Evolutionary conservation across 2,329 filamentous ascomycete species (phyloP), one percentile per base, ranked within the genome.

Genomic region (Fusarium scirpi): DNA sequence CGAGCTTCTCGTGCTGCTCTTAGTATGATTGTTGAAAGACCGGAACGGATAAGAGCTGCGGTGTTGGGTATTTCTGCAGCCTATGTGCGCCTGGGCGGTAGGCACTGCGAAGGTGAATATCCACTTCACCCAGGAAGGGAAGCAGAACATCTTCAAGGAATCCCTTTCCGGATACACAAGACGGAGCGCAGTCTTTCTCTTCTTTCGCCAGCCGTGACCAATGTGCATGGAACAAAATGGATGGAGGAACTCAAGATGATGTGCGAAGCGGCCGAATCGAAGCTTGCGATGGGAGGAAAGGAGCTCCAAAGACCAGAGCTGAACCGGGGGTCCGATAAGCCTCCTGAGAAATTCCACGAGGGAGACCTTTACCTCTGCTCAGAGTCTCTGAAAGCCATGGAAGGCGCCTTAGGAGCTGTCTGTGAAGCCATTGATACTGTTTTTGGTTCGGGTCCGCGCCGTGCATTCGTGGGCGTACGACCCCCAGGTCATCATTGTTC

Each of bases 401-500:
- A 99, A 78, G 94, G 95, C 15, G 94, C 95, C 5, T 82, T 99
- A 7, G 96, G 97, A 15, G 96, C 94, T 25, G 93, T 98, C 1
- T 95, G 94, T 76, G 96, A 99, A 74, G 97, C 93, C 1, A 90
- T 99, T 0, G 96, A 99, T 79, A 85, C 89, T 0, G 91, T 98
- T 5, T 96, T 98, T 74, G 85, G 59, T 44, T 80, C 82, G 4
- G 87, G 89, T 6, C 90, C 91, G 24, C 89, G 87, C 47, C 89
- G 94, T 58, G 94, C 94, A 0, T 99, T 99, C 78, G 94, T 98
- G 52, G 94, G 92, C 29, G 92, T 98, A 52, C 90, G 96, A 32
- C 96, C 96, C 7, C 96, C 96, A 0, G 96, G 96, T 2, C 96
- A 99, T 78, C 96, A 99, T 78, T 99, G 96, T 81, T 97, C 95